Evolutionary conservation across 352 stramenopile species (phyloP), one percentile per base, ranked within the genome.

Genomic region (Phytophthora quininea): DNA sequence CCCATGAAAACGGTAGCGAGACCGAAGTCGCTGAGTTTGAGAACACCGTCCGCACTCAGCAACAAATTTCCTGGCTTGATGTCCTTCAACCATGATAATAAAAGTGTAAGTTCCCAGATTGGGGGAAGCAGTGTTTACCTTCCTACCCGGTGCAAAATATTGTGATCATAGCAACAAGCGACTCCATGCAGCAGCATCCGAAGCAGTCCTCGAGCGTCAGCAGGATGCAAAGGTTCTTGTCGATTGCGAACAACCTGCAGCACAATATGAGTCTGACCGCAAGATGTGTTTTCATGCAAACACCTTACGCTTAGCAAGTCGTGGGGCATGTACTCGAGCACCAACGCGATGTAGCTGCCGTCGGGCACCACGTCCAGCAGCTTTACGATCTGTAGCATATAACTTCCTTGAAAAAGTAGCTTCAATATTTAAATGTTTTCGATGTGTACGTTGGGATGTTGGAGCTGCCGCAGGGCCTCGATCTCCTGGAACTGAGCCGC

Each of bases 11-110:
- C 84, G 0, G 82, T 91, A 15, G 85, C 82, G 29, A 93, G 80
- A n/a, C 87, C 85, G 67, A 93, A 95, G 65, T 95, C 87, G 14
- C 75, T 84, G 24, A 93, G 69, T 74, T 93, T 95, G 37, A 95
- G 74, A 33, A 86, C 71, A 11, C 85, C 84, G 6, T 74, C 56
- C 3, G 45, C 67, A 47, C 71, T 77, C 30, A 92, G 45, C 31
- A 95, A 69, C 31, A 92, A 58, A 60, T 95, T 95, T 3, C 74
- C 80, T 10, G 87, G 84, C 58, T 95, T 93, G 50, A 95, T 58
- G 46, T 95, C 87, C 82, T 90, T 58, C 27, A 48, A 24, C 0
- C 10, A 40, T 6, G 10, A 6, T 11, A 1, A 0, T 11, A 40
- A 24, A n/a, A 8, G 6, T 15, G 42, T 48, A 1, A 48, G 42